A percentile compares a stretch with the other conserved stretches of the same genome.
These are phyloP conservation scores for Fusarium newnesense DNA, from an alignment of 2,329 filamentous ascomycete genomes.

Conservation along the genomic window DNA sequence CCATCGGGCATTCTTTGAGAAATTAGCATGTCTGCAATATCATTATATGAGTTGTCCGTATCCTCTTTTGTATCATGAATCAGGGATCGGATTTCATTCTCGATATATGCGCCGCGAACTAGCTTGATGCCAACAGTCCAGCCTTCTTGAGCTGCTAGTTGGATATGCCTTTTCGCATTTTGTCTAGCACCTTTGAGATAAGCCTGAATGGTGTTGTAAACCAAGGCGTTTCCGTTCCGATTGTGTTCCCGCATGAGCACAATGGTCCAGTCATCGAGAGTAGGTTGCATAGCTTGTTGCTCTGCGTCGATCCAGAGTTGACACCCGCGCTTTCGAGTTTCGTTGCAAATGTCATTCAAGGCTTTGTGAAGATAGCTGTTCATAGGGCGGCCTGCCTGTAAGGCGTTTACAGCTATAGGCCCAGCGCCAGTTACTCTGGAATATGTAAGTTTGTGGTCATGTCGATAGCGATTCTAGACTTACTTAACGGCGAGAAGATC, in stretches of 20 bases:
- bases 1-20: slow-evolving; percentile 44
- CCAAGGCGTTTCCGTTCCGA: slow-evolving; percentile 43
- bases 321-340: slow-evolving; percentile 49
- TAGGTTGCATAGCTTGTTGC: slow-evolving; percentile 55
- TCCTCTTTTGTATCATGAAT: slow-evolving; percentile 63
- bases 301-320: slow-evolving; percentile 59
- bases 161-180: slow-evolving; percentile 58
- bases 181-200: slow-evolving; percentile 61
- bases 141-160: slow-evolving; percentile 55
- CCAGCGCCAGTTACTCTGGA: slow-evolving; percentile 56
- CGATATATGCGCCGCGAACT: slow-evolving; percentile 66
- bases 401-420: slow-evolving; percentile 50
- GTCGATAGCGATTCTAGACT: slow-evolving; percentile 5
- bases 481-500: slow-evolving; percentile 71
- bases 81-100: slow-evolving; percentile 57
- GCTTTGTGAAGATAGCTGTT: slow-evolving; percentile 53
- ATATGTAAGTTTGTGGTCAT: background rate
- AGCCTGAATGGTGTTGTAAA: slow-evolving; percentile 65
- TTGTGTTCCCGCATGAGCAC: slow-evolving; percentile 53
- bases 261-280: slow-evolving; percentile 48
- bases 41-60: slow-evolving; percentile 63
- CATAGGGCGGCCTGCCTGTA: slow-evolving; percentile 48
- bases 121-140: slow-evolving; percentile 66
- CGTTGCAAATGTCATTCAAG: slow-evolving; percentile 52
- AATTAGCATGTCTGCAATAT: slow-evolving; percentile 58